Conservation (phyloP, 2,329 filamentous ascomycete species). For the Colletotrichum destructivum region DNA sequence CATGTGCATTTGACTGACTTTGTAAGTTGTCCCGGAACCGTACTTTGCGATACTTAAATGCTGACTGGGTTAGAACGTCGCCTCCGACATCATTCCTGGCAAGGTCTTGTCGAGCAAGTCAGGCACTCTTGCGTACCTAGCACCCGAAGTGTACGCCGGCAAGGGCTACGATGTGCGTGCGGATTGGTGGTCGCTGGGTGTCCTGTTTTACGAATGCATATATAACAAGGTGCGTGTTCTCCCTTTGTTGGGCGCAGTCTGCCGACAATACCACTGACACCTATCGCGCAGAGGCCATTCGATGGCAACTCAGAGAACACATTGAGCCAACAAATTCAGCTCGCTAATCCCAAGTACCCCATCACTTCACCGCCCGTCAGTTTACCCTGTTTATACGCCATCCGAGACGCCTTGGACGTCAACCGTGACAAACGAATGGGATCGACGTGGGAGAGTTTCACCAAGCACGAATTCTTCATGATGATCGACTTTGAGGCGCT, state of each 20-base stretch:
- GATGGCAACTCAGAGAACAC: conserved; percentile 89
- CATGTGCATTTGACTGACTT: conserved; percentile 99
- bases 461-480: conserved; percentile 90
- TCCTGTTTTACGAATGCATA: conserved; percentile 99
- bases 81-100: conserved; percentile 89
- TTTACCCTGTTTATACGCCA: conserved; percentile 89
- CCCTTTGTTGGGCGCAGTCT: not conserved
- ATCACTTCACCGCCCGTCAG: conserved; percentile 93
- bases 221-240: conserved; percentile 88
- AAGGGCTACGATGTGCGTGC: conserved; percentile 91
- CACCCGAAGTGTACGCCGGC: conserved; percentile 94
- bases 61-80: conserved; percentile 82
- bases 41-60: not conserved
- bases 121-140: conserved; percentile 94
- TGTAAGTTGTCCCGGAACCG: conserved; percentile 67
- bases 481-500: conserved; percentile 87
- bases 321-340: conserved; percentile 84
- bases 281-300: conserved; percentile 80
- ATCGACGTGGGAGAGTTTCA: conserved; percentile 88
- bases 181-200: conserved; percentile 98
- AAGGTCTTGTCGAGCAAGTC: conserved; percentile 94
- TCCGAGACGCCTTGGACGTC: conserved; percentile 85
- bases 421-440: conserved; percentile 88
- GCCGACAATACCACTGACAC: conserved; percentile 50
- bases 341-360: conserved; percentile 88